Evolutionary conservation across 202 grass and related monocot species (phyloP), one percentile per base, ranked within the genome.

Genomic region (Cymbopogon flexuosus): DNA sequence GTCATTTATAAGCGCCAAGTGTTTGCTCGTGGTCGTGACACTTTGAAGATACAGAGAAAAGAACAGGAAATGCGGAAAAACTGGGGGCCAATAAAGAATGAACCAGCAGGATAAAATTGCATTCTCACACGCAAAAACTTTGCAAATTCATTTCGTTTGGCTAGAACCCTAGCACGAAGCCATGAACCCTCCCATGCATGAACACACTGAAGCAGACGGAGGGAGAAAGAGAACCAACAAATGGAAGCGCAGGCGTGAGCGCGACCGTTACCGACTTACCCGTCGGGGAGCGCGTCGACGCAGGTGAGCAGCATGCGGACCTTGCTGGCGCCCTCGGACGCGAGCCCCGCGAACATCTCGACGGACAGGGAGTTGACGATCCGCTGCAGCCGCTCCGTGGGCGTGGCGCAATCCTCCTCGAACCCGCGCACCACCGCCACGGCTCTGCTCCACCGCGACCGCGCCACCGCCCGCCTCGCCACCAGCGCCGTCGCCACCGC

Each of bases 231-330:
- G 13, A 46, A 10, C 12, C 0, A 27, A 36, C 27, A 27, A 27
- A 27, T 1, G 27, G 2, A 27, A 27, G 27, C 27, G 27, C 27
- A 27, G 27, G 27, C 27, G 27, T 27, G 27, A 39, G 41, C 19
- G 11, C 30, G 18, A 15, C 35, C 0, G 6, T 36, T 92, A 91
- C 68, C 41, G 3, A 24, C 68, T 71, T 47, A 71, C 92, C 92
- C 82, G 27, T 93, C 22, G 24, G 88, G 95, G 23, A 97, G 95
- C 29, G 60, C 21, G 60, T 97, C 95, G 58, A 97, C 76, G 83
- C 85, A 94, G 90, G 92, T 92, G 59, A 91, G 92, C 11, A 97
- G 94, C 94, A 97, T 94, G 79, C 93, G 91, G 62, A 97, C 91
- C 81, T 93, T 97, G 86, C 94, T 94, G 49, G 90, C 90, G 35